These are phyloP conservation scores for Coelastrella sp. DNA, from an alignment of 139 green algal species.

Conservation along the genomic window DNA sequence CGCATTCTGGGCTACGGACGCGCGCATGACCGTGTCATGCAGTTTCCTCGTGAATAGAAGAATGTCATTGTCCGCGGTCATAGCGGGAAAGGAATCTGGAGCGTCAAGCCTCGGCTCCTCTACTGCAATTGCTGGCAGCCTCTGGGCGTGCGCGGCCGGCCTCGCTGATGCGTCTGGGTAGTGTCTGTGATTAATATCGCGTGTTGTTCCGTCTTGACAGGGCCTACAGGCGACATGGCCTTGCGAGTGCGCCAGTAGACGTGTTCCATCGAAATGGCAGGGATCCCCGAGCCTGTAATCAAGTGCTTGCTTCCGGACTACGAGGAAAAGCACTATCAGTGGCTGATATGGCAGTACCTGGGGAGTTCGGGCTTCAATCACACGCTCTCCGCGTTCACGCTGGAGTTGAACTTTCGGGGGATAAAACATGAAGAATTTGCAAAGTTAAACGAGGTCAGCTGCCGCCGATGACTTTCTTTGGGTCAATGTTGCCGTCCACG, in stretches of 20 bases:
- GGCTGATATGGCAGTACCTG: conserved; percentile 39
- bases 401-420: conserved; percentile 2
- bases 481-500: neutral
- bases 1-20: neutral
- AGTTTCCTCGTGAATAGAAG: neutral
- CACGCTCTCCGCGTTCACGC: conserved; percentile 23
- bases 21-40: neutral
- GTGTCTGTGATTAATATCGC: no score
- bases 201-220: no score
- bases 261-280: neutral
- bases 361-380: conserved; percentile 27
- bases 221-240: neutral
- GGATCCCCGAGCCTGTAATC: neutral
- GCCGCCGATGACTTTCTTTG: neutral
- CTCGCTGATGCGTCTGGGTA: no score
- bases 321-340: conserved; percentile 22
- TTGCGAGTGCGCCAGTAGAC: neutral
- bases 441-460: neutral
- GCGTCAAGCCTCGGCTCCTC: neutral
- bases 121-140: neutral
- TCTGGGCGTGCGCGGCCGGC: no score
- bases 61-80: neutral
- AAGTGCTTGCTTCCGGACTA: conserved; percentile 33
- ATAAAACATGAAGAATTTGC: neutral
- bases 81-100: neutral